phyloP scores from a whole-genome alignment of 306 rosid genomes.

The Carpinus viminea region DNA sequence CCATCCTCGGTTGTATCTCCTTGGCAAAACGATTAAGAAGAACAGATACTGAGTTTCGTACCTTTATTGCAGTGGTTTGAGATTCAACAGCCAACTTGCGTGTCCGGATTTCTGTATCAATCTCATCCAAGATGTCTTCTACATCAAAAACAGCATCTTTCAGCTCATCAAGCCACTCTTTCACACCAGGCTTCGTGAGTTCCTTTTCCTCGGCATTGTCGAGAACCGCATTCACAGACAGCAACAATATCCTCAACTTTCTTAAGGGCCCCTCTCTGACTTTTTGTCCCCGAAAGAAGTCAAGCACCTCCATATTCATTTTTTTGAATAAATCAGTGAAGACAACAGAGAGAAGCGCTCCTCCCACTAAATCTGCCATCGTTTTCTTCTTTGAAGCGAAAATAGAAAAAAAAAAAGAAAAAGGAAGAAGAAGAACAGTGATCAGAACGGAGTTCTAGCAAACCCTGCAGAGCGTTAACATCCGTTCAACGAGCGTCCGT shows the following conservation, averaged over 20 bases:
- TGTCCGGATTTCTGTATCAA: not conserved
- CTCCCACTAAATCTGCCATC: not conserved
- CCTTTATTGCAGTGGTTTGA: not conserved
- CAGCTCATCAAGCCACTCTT: slow-evolving; percentile 18
- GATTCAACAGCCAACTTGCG: not conserved
- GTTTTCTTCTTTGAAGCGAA: not conserved
- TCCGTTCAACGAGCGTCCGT: no score
- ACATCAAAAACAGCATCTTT: not conserved
- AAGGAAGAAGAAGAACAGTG: not conserved
- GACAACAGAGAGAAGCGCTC: slow-evolving; percentile 28
- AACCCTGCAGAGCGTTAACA: no score
- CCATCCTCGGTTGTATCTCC: not conserved
- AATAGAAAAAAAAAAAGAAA: not conserved
- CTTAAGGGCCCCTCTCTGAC: not conserved
- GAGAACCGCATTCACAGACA: not conserved
- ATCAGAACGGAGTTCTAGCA: not conserved
- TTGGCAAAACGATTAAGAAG: not conserved
- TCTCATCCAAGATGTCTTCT: slow-evolving; percentile 10
- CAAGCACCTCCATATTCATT: slow-evolving; percentile 1
- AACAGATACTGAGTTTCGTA: not conserved
- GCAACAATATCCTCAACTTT: slow-evolving; percentile 7
- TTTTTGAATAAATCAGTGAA: slow-evolving; percentile 22
- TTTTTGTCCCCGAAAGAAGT: slow-evolving; percentile 10
- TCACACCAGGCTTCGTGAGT: not conserved
- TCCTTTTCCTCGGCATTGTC: slow-evolving; percentile 33